Evolutionary conservation across 352 stramenopile genomes (phyloP).

Genomic region (Phytopythium boreale): DNA sequence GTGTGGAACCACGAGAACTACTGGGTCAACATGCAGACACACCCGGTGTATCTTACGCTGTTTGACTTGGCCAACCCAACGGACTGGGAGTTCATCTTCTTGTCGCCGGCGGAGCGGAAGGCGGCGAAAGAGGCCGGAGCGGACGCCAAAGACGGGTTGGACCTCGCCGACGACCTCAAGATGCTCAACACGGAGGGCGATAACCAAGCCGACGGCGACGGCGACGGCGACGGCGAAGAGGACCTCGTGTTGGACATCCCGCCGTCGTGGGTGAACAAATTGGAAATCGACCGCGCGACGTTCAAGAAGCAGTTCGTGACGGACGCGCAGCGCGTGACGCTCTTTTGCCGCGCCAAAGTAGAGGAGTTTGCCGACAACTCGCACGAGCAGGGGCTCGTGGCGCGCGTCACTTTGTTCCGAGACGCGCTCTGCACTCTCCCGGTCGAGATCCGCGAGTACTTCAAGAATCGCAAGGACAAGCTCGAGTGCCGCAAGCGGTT

Average conservation of each 20-base stretch:
- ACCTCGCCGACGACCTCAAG: conserved; percentile 63
- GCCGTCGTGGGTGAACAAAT: conserved; percentile 78
- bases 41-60: conserved; percentile 55
- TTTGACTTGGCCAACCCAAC: conserved; percentile 84
- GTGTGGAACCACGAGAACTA: conserved; percentile 96
- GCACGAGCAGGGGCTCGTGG: conserved; percentile 87
- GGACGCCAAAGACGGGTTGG: conserved; percentile 44
- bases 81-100: conserved; percentile 92
- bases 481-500: conserved; percentile 75
- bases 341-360: conserved; percentile 90
- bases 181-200: conserved; percentile 45
- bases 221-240: conserved; percentile 47
- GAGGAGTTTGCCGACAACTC: conserved; percentile 91
- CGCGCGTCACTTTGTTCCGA: conserved; percentile 81
- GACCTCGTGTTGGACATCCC: conserved; percentile 80
- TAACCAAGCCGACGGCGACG: conserved; percentile 46
- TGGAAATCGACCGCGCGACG: conserved; percentile 62
- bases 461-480: conserved; percentile 90
- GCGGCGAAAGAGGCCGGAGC: conserved; percentile 37
- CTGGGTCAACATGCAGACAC: conserved; percentile 94
- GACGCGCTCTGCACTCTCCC: conserved; percentile 77
- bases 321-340: conserved; percentile 78
- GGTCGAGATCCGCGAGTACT: conserved; percentile 90
- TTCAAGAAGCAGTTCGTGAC: conserved; percentile 89
- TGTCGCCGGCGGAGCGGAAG: conserved; percentile 69